Evolutionary conservation across 2,329 filamentous ascomycete species (phyloP).

Genomic region (Rutstroemia sp.): DNA sequence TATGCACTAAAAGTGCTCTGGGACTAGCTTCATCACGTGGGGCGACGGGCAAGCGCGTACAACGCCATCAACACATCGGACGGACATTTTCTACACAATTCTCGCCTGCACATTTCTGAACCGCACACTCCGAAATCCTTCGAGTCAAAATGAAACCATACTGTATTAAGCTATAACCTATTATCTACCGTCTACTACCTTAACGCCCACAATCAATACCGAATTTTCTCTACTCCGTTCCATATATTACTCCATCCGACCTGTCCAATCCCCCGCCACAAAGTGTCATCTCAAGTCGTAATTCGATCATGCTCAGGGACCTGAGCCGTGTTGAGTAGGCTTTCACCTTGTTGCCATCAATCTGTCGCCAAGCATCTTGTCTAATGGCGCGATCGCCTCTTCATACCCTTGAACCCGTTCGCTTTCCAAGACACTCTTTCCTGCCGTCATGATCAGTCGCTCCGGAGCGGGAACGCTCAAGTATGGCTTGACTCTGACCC

Average conservation of each 20-base stretch:
- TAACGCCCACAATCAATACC: background rate
- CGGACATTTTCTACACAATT: too few relatives aligned
- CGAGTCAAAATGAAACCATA: background rate
- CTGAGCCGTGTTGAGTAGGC: background rate
- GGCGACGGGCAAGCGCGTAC: too few relatives aligned
- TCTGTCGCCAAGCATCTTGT: conserved; percentile 4
- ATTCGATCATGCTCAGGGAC: background rate
- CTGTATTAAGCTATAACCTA: background rate
- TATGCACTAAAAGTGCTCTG: too few relatives aligned
- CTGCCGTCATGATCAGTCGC: conserved; percentile 31
- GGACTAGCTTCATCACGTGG: too few relatives aligned
- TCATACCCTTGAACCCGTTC: conserved; percentile 3
- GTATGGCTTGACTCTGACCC: conserved; percentile 25
- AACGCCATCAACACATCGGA: too few relatives aligned
- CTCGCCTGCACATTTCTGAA: too few relatives aligned
- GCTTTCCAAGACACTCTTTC: conserved; percentile 19
- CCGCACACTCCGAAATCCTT: too few relatives aligned
- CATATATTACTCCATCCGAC: background rate
- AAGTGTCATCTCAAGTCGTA: background rate
- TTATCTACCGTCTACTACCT: background rate
- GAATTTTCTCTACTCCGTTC: background rate
- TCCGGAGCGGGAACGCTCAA: conserved; percentile 29
- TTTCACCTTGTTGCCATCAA: conserved; percentile 2
- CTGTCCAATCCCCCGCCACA: background rate
- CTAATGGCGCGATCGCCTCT: conserved; percentile 3